Evolutionary conservation across 768 basidiomycete species (phyloP).

Genomic region (Psilocybe cubensis): DNA sequence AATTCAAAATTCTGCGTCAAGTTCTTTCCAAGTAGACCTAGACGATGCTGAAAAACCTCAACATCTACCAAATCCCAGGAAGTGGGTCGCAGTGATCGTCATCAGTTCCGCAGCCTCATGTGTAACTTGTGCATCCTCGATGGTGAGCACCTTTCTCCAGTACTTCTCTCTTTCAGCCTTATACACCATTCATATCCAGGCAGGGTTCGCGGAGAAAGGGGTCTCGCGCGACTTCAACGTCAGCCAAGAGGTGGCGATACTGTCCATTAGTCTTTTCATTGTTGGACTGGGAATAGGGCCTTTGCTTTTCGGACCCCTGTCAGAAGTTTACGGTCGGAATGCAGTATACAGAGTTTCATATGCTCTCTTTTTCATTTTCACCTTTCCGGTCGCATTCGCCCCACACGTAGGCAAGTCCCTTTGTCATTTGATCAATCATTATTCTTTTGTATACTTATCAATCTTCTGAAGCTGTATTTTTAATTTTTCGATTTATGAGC

Average conservation of each 20-base stretch:
- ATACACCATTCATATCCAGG: conserved; percentile 33
- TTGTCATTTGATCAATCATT: not conserved
- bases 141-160: conserved; percentile 39
- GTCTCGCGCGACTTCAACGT: conserved; percentile 54
- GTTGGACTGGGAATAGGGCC: conserved; percentile 60
- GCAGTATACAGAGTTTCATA: conserved; percentile 68
- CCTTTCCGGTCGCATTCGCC: conserved; percentile 76
- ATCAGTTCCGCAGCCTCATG: conserved; percentile 53
- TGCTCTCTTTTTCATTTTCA: conserved; percentile 59
- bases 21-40: conserved; percentile 39
- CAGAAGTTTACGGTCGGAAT: conserved; percentile 67
- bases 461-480: conserved; percentile 51
- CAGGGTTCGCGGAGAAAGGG: conserved; percentile 64
- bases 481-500: conserved; percentile 60
- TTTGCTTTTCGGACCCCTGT: conserved; percentile 54
- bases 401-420: conserved; percentile 60
- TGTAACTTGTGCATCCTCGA: conserved; percentile 58
- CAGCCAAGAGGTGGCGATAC: conserved; percentile 48
- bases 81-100: conserved; percentile 51
- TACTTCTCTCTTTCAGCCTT: not conserved
- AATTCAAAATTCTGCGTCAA: not conserved
- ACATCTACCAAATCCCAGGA: conserved; percentile 38
- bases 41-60: conserved; percentile 47
- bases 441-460: not conserved
- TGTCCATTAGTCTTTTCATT: conserved; percentile 63